Percentiles rank a stretch among this genome's conserved stretches.
Conservation (phyloP, 2,329 filamentous ascomycete species). For the Atkinsonella hypoxylon region DNA sequence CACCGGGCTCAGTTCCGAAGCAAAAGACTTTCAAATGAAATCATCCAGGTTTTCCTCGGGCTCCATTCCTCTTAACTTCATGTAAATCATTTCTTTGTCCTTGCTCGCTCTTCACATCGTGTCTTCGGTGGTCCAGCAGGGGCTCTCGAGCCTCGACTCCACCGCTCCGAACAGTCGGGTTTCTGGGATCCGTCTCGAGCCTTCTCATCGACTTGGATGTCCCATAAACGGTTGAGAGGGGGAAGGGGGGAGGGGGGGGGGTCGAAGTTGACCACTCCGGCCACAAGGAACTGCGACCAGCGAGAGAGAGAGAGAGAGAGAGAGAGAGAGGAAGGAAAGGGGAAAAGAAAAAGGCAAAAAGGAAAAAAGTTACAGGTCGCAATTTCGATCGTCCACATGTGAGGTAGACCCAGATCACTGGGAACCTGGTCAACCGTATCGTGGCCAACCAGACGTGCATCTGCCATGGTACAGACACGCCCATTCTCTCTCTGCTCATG, state of each 20-base stretch:
- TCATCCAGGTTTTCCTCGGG: neutral
- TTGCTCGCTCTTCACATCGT: neutral
- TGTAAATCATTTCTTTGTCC: neutral
- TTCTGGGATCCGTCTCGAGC: neutral
- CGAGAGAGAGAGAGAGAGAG: neutral
- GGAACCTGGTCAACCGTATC: constrained; percentile 1
- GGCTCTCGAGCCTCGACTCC: neutral
- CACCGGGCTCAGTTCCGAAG: neutral
- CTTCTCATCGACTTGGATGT: neutral
- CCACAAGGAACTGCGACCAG: too few species aligned
- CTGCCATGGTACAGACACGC: neutral
- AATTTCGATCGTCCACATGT: constrained; percentile 4
- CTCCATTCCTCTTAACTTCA: neutral
- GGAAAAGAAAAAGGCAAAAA: neutral
- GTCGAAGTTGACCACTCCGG: too few species aligned
- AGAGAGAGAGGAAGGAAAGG: neutral
- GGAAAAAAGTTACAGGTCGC: constrained; percentile 1
- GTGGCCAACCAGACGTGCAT: neutral
- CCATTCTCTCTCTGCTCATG: neutral
- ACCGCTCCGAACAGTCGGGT: neutral
- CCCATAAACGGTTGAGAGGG: neutral
- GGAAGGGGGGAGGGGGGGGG: too few species aligned
- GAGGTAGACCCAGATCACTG: constrained; percentile 4
- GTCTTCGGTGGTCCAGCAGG: neutral
- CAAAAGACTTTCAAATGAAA: neutral